A percentile compares a stretch with the other conserved stretches of the same genome.
Evolutionary conservation across 441 rosid genomes (phyloP).

Genomic region (Euphorbia celastroides): DNA sequence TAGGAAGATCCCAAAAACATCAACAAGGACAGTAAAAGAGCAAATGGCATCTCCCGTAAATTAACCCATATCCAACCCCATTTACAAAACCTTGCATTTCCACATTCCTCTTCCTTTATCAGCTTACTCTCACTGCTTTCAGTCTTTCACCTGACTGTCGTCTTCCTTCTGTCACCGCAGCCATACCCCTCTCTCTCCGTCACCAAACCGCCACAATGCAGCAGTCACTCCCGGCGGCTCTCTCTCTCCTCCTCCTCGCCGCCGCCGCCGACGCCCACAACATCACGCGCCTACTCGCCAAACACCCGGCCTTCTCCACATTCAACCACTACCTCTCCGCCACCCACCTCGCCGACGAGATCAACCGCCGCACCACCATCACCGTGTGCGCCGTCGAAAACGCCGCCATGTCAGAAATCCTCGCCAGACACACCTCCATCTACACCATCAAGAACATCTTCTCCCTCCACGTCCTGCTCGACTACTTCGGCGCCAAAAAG

Average conservation of each 20-base stretch:
- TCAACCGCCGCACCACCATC: conserved; percentile 80
- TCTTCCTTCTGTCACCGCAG: background rate
- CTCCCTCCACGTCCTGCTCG: conserved; percentile 78
- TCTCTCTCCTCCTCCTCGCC: conserved; percentile 23
- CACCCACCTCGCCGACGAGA: conserved; percentile 84
- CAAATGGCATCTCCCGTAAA: conserved; percentile 27
- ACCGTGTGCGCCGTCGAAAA: conserved; percentile 84
- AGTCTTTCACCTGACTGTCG: no score
- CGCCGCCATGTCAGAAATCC: conserved; percentile 59
- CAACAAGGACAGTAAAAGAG: background rate
- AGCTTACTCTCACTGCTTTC: background rate
- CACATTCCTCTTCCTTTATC: background rate
- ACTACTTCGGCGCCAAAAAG: conserved; percentile 84
- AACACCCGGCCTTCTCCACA: conserved; percentile 71
- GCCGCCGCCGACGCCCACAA: conserved; percentile 49
- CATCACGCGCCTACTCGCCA: conserved; percentile 59
- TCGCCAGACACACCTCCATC: conserved; percentile 58
- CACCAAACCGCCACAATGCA: conserved; percentile 29
- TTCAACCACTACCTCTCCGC: conserved; percentile 83
- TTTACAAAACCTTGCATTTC: background rate
- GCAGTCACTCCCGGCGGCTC: background rate
- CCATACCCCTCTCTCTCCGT: background rate
- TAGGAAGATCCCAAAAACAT: background rate
- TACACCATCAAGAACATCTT: conserved; percentile 75
- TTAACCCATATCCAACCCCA: conserved; percentile 16